Evolutionary conservation across 805 yeast species (phyloP), one percentile per base, ranked within the genome.

Genomic region (Priceomyces melissophilus): DNA sequence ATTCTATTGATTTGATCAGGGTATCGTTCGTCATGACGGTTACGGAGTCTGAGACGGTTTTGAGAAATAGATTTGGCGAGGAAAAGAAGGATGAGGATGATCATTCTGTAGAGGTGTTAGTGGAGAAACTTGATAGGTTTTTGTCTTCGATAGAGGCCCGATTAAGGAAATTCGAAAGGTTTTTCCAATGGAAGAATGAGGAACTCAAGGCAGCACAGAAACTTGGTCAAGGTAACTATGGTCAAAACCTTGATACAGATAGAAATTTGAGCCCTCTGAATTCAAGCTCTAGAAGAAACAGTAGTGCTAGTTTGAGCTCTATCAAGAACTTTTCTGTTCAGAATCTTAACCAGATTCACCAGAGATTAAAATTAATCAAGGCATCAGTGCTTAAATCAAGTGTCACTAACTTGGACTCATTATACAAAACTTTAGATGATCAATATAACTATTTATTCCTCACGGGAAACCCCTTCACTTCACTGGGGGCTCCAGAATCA

Each of bases 61-160:
- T 36, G 17, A 14, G 54, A 47, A 38, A 42, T 45, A 15, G 54
- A 42, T n/a, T 34, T 40, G 7, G 25, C 4, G 25, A 20, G 25
- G 25, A 20, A 8, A 17, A 29, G 11, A 25, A 26, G 11, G 17
- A 25, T 4, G 37, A 20, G 13, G 30, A 35, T 7, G 23, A 32
- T 12, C 30, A 10, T 6, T 15, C 5, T 7, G 30, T 9, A 14
- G 75, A 69, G 47, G 40, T 64, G 2, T 54, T 69, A 42, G 64
- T 69, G 6, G 74, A 69, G 41, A 65, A 63, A 38, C 47, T 69
- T 28, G 75, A 69, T 40, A 47, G 49, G n/a, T 69, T 69, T 40
- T 52, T 69, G 14, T 60, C 70, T n/a, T 64, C 71, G 7, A 62
- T 69, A n/a, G 75, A 69, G 44, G 57, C 67, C 10, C 47, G 72